Evolutionary conservation across 768 basidiomycete species (phyloP), one percentile per base, ranked within the genome.

Genomic region (Roridomyces roridus): DNA sequence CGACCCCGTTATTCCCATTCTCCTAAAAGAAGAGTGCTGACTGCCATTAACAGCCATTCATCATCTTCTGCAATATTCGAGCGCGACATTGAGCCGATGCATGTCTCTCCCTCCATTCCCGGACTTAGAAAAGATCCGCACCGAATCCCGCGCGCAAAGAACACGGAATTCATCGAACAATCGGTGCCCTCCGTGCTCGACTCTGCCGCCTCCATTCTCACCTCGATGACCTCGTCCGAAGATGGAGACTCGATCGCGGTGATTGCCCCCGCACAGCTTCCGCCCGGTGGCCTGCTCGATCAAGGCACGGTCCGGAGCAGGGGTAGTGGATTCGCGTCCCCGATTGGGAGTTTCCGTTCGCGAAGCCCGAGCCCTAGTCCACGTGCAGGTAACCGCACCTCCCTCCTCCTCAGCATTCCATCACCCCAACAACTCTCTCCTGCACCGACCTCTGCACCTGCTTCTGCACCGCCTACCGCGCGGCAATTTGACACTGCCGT

Each of bases 21-120:
- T n/a, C 26, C 39, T 34, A 56, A 67, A 14, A 62, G 60, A 31
- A 26, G 40, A 44, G 15, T 50, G 24, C 56, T 42, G 29, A 51
- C 20, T 12, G 11, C 17, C 41, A 52, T 48, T 60, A 41, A 7
- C 60, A 80, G 79, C 2, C 81, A 91, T 65, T 94, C 91, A 0
- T 91, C 91, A 0, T 91, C 91, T 0, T 94, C 92, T 1, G 92
- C 93, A 34, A 96, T 95, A 54, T 96, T 96, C 57, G 93, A 96
- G 72, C 85, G 93, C 31, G 93, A 96, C 69, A 93, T 96, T 60
- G 93, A 94, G 63, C 87, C 87, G 46, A 71, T 73, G 65, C 75
- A 70, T 64, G 77, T 60, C 77, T 62, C 69, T 72, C 45, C 71
- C 72, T 21, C 72, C 80, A 55, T 69, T 68, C 49, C 51, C 62